A percentile compares a stretch with the other conserved stretches of the same genome.
Evolutionary conservation across 2,329 filamentous ascomycete species (phyloP).

Genomic region (Gaeumannomyces sp.): DNA sequence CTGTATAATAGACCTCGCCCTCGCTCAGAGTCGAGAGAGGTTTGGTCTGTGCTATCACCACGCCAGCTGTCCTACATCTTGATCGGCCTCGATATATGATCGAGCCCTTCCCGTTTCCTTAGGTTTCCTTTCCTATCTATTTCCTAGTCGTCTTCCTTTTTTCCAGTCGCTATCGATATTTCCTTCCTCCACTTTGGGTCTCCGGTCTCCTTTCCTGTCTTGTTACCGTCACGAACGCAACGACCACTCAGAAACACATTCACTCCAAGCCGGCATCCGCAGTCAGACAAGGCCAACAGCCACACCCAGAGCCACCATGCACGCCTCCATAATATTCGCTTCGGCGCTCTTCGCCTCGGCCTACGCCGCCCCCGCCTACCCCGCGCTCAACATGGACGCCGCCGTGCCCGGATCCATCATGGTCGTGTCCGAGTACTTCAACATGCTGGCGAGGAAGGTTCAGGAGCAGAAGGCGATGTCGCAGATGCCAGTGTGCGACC

Average conservation of each 20-base stretch:
- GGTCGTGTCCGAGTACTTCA: conserved; percentile 55
- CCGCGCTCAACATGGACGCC: conserved; percentile 34
- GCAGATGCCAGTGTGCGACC: conserved; percentile 43
- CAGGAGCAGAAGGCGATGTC: conserved; percentile 37
- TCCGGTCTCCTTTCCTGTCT: conserved; percentile 8
- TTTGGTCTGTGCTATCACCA: not conserved
- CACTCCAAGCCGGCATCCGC: not conserved
- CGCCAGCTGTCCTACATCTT: not conserved
- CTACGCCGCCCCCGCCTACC: conserved; percentile 40
- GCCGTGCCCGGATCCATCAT: conserved; percentile 35
- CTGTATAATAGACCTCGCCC: conserved; percentile 7
- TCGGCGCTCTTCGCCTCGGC: conserved; percentile 40
- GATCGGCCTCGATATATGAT: conserved; percentile 10
- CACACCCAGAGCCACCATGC: conserved; percentile 36
- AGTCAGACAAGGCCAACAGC: not conserved
- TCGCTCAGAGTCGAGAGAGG: not conserved
- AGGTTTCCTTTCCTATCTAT: conserved; percentile 12
- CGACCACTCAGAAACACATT: not conserved
- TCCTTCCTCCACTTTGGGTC: conserved; percentile 3
- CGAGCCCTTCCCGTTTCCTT: conserved; percentile 10
- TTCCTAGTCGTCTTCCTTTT: conserved; percentile 13
- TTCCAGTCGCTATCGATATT: conserved; percentile 10
- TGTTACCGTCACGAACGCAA: conserved; percentile 7
- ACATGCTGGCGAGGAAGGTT: conserved; percentile 50
- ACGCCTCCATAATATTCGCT: conserved; percentile 36